These are phyloP conservation scores for Pleurotus giganteus DNA, from an alignment of 768 basidiomycete genomes.

Conservation along the genomic window DNA sequence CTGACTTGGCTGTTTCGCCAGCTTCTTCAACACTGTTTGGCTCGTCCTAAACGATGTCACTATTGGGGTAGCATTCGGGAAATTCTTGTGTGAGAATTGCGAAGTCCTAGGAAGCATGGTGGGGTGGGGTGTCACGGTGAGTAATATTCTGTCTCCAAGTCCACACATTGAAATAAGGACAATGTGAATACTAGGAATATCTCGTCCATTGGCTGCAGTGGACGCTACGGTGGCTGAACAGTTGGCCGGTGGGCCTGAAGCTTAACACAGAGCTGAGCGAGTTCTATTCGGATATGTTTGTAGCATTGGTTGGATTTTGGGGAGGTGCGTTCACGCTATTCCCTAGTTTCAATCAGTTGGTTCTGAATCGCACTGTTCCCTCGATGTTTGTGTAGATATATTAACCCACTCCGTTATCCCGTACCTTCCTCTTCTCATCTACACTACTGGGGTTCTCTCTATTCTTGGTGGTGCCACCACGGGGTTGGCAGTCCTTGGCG, in stretches of 20 bases:
- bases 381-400: constrained; percentile 18
- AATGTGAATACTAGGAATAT: constrained; percentile 25
- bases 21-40: constrained; percentile 93
- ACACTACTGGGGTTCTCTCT: constrained; percentile 32
- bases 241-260: constrained; percentile 96
- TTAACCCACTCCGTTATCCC: constrained; percentile 21
- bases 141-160: not conserved
- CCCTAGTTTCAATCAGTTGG: not conserved
- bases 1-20: constrained; percentile 22
- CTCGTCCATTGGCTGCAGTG: constrained; percentile 48
- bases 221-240: constrained; percentile 79
- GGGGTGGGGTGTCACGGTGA: constrained; percentile 39
- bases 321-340: constrained; percentile 49
- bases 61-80: constrained; percentile 70
- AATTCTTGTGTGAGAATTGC: constrained; percentile 71
- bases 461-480: constrained; percentile 59
- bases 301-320: constrained; percentile 67
- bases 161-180: not conserved
- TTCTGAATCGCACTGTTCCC: not conserved
- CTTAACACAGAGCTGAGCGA: constrained; percentile 92
- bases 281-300: constrained; percentile 76
- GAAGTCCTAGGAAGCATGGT: constrained; percentile 39
- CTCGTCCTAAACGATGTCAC: constrained; percentile 76
- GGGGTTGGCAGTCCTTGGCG: constrained; percentile 62
- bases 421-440: constrained; percentile 27